Base-by-base conservation (phyloP, 1,139 yeast species). In the Lodderomyces metapsilosis region DNA sequence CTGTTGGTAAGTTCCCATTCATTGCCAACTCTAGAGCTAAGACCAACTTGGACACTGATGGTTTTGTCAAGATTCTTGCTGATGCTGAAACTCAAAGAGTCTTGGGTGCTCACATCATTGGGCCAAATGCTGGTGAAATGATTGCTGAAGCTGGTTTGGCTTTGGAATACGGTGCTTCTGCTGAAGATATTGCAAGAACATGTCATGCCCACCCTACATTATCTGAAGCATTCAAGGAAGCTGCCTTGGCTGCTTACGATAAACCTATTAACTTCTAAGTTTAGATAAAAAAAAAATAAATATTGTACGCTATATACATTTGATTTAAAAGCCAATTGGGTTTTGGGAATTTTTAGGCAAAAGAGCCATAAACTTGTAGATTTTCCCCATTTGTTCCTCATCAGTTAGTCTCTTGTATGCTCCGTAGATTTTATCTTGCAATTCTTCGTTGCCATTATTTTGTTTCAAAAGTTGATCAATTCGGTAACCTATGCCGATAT, bases 101-200 rank as follows among this genome's bases (percentile, higher is more conserved):
- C 34, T 76, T 94, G 55, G 99, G 98, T 66, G 92, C 88, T 50
- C 99, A 94, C 74, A 92, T 94, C 65, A 84, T 91, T 56, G 98
- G 98, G 57, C 88, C 98, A 55, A 88, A 88, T 61, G 99, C 99
- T 45, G 98, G 99, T 71, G 99, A 94, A 77, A 88, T 94, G 96
- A 92, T 94, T 64, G 98, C 96, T 52, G 98, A 94, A 74, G 98
- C 91, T 49, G 96, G 95, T 53, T 79, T 94, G 62, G 99, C 99
- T 40, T 70, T 94, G 53, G 99, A 94, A 74, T 94, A 94, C 71
- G 99, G 99, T 68, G 99, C 98, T 42, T 84, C 95, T 39, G 87
- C 97, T 44, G 99, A 94, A 73, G 99, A 94, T 62, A 78, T 94
- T 60, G 95, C 98, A 49, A 85, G 98, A 74, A 88, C 91, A 40